Base-by-base conservation (phyloP, 2,329 filamentous ascomycete species). In the Hysterium pulicare region DNA sequence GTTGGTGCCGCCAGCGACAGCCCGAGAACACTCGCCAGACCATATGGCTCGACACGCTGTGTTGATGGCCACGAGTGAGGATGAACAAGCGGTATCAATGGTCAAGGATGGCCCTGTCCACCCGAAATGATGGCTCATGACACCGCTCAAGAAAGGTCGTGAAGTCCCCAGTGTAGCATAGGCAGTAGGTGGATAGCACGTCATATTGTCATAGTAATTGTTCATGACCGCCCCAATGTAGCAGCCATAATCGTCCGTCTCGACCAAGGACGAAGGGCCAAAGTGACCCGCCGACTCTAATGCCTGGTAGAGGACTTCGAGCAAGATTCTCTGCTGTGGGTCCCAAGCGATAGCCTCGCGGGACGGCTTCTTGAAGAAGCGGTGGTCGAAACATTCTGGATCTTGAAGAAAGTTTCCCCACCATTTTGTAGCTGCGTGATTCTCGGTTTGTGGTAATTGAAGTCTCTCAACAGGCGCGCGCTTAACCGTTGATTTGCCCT, bases 1-100 rank as follows among this genome's bases (percentile, higher is more conserved):
- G 43, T 64, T 64, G 1, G 53, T 49, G 5, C 69, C 68, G 1
- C 67, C 68, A 1, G 62, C 69, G 1, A 72, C 16, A 1, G 63
- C 64, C 1, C 37, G 31, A 2, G 35, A 41, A 39, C 54, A 53
- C 26, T 66, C 61, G 0, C 63, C 61, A 9, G 34, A 32, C 30
- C 49, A 32, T 2, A 68, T 37, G 0, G 58, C 56, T 11, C 42
- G 38, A 37, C 61, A 63, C 4, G 61, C 64, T 19, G 40, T 23
- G 38, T 67, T 46, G 7, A 63, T 44, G 5, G 58, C 55, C 3
- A 59, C 55, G 11, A 47, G 21, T 6, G 49, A 61, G 5, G 58
- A 49, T 1, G 61, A 64, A 39, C 65, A 68, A 2, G 65, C 65
- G 0, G 65, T 66, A 41, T 69, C 66, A 32, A 66, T 20, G 0